Percentiles rank a stretch among this genome's conserved stretches.
These are phyloP conservation scores for Davidsoniella neocaledoniae DNA, from an alignment of 2,329 filamentous ascomycete genomes.

Conservation along the genomic window DNA sequence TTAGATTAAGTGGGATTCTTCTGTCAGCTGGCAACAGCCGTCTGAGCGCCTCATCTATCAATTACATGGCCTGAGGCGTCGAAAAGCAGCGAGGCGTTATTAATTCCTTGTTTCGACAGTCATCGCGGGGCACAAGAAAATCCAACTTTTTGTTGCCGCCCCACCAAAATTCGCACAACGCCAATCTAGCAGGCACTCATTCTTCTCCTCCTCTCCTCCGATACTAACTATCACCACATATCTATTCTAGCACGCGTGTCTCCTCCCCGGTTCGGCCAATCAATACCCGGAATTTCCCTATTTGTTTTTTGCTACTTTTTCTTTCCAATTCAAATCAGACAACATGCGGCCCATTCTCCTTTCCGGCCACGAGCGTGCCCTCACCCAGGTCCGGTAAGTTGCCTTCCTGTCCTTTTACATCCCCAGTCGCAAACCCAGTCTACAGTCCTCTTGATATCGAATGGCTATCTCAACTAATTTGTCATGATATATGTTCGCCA, in stretches of 20 bases:
- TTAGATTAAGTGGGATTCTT: too few species aligned
- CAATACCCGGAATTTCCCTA: background rate
- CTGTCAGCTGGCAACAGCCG: background rate
- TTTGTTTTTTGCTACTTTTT: conserved; percentile 1
- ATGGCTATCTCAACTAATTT: background rate
- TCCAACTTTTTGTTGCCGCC: conserved; percentile 12
- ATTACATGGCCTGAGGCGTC: conserved; percentile 3
- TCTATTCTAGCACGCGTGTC: background rate
- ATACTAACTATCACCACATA: conserved; percentile 10
- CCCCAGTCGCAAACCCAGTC: background rate
- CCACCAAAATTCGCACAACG: conserved; percentile 14
- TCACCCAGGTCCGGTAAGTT: conserved; percentile 77
- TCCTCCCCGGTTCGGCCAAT: background rate
- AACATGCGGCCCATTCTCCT: conserved; percentile 95
- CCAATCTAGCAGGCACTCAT: conserved; percentile 9
- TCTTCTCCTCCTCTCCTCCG: conserved; percentile 11
- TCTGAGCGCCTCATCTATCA: background rate
- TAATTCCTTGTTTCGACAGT: background rate
- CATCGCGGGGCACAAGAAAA: conserved; percentile 14
- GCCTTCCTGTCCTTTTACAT: conserved; percentile 1
- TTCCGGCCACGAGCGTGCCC: conserved; percentile 87
- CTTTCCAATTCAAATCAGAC: conserved; percentile 17
- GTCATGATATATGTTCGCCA: background rate
- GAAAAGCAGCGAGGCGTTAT: background rate
- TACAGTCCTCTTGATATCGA: conserved; percentile 10